A percentile compares a stretch with the other conserved stretches of the same genome.
These are phyloP conservation scores for Vanilla planifolia DNA, from an alignment of 106 monocot species.

Conservation along the genomic window DNA sequence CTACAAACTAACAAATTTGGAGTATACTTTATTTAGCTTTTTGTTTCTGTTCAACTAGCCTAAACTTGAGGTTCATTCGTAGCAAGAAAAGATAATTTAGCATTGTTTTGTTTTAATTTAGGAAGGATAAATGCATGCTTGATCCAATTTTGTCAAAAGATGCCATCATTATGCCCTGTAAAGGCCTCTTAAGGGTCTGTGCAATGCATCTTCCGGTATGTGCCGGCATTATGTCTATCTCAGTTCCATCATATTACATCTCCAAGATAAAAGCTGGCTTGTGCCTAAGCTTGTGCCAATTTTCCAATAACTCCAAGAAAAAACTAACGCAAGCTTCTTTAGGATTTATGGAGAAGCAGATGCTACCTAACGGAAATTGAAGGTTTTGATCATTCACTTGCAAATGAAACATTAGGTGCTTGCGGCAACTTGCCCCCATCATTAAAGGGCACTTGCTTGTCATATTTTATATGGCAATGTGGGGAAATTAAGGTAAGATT, in stretches of 20 bases:
- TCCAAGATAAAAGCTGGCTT: background rate
- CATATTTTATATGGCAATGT: constrained; percentile 93
- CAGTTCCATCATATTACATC: background rate
- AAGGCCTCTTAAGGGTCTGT: constrained; percentile 79
- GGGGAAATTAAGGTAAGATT: constrained; percentile 63
- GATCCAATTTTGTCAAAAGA: constrained; percentile 65
- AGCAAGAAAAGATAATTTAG: no score
- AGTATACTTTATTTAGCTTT: no score
- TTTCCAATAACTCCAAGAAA: background rate
- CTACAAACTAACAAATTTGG: no score
- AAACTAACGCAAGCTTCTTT: constrained; percentile 15
- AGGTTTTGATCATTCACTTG: constrained; percentile 83
- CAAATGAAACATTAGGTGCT: constrained; percentile 77
- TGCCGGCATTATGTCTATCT: constrained; percentile 6
- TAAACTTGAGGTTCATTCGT: no score
- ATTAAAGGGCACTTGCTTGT: constrained; percentile 55
- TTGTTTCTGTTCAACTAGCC: no score
- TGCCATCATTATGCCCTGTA: constrained; percentile 69
- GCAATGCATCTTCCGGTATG: constrained; percentile 92
- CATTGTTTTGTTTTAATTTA: constrained; percentile 16
- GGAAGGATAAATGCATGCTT: constrained; percentile 75
- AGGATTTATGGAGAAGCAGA: constrained; percentile 93
- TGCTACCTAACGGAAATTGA: constrained; percentile 55
- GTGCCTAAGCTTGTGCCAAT: background rate
- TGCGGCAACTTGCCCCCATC: constrained; percentile 54